Evolutionary conservation across 352 stramenopile species (phyloP).

Genomic region (Globisporangium iwayamae): DNA sequence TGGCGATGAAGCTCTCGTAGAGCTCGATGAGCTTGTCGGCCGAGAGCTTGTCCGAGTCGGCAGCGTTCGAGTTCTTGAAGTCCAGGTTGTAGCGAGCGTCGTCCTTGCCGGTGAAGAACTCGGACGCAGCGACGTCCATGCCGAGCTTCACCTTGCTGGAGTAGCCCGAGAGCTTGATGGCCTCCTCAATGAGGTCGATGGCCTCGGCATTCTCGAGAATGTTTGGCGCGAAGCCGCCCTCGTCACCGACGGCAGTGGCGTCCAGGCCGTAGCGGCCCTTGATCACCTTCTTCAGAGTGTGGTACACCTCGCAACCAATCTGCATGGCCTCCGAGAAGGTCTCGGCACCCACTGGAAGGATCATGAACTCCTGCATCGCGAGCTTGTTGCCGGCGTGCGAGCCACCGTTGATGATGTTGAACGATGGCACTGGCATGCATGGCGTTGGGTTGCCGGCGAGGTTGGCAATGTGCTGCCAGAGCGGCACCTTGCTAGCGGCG

Average conservation of each 20-base stretch:
- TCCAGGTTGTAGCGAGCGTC: constrained; percentile 98
- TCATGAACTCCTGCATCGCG: constrained; percentile 99
- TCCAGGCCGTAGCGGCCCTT: constrained; percentile 98
- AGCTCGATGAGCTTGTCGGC: constrained; percentile 95
- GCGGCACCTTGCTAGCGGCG: constrained; percentile 92
- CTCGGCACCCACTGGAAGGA: constrained; percentile 91
- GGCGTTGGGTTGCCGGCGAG: constrained; percentile 95
- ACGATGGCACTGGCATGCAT: constrained; percentile 96
- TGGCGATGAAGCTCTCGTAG: constrained; percentile 92
- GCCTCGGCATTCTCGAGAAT: constrained; percentile 96
- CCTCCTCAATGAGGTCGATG: constrained; percentile 97
- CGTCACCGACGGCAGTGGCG: constrained; percentile 98
- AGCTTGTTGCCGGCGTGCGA: constrained; percentile 98
- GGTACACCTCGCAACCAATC: constrained; percentile 98
- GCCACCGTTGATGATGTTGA: constrained; percentile 99
- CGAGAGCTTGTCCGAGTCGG: constrained; percentile 88
- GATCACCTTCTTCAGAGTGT: constrained; percentile 99
- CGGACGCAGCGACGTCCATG: constrained; percentile 97
- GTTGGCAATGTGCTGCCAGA: constrained; percentile 98
- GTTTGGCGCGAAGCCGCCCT: constrained; percentile 98
- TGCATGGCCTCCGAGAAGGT: constrained; percentile 95
- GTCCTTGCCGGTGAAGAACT: constrained; percentile 96
- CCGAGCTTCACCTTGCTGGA: constrained; percentile 95
- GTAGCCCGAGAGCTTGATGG: constrained; percentile 95
- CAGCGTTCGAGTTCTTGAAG: constrained; percentile 94